Conservation (phyloP, 331 rosid species). For the Ulmus americana region DNA sequence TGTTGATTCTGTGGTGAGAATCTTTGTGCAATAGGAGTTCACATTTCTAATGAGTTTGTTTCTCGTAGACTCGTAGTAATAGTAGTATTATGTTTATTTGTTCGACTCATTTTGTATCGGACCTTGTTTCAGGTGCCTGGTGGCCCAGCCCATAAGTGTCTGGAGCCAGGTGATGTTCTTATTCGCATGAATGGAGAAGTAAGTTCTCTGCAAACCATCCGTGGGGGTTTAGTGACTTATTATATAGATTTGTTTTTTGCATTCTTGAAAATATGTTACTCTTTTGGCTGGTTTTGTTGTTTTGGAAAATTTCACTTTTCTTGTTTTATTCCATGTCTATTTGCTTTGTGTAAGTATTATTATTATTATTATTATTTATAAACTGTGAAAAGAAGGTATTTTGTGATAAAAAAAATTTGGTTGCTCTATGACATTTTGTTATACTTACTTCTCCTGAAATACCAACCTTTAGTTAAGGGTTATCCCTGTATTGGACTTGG, state of each 20-base stretch:
- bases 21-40: slow-evolving; percentile 16
- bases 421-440: not conserved
- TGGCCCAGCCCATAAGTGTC: slow-evolving; percentile 70
- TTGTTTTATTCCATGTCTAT: not conserved
- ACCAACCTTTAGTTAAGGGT: not conserved
- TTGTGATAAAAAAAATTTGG: not conserved
- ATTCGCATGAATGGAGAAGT: slow-evolving; percentile 89
- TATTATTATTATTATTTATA: not conserved
- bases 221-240: not conserved
- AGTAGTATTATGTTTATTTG: slow-evolving; percentile 15
- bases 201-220: slow-evolving; percentile 25
- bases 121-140: slow-evolving; percentile 80
- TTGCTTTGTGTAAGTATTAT: not conserved
- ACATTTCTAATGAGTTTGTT: not conserved
- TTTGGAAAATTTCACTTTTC: not conserved
- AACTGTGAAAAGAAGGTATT: not conserved
- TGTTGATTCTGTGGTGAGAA: slow-evolving; percentile 83
- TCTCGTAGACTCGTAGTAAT: not conserved
- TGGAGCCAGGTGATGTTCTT: slow-evolving; percentile 96
- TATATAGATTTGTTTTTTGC: not conserved
- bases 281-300: not conserved
- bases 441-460: not conserved
- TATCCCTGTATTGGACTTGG: not conserved
- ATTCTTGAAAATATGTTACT: not conserved
- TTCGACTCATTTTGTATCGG: slow-evolving; percentile 20